Percentiles rank a stretch among this genome's conserved stretches.
These are phyloP conservation scores for Tolypocladium paradoxum DNA, from an alignment of 2,329 filamentous ascomycete species.

Conservation along the genomic window DNA sequence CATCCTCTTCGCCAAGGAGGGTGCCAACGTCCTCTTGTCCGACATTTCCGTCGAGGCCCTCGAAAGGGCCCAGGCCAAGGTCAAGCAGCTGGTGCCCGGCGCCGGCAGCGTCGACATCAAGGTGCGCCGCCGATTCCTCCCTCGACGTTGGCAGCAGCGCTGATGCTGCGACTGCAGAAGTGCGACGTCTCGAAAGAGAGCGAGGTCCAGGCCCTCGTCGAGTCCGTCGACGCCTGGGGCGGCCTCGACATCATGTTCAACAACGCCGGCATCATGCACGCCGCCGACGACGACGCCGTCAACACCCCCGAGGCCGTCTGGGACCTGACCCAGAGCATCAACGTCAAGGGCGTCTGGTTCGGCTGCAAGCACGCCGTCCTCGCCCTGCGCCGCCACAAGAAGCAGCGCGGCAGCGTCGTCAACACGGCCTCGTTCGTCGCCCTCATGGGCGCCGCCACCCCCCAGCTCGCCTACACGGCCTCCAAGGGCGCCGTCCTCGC, in stretches of 20 bases:
- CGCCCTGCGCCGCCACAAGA: constrained; percentile 67
- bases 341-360: constrained; percentile 98
- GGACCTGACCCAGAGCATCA: constrained; percentile 88
- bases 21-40: constrained; percentile 73
- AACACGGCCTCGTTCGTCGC: constrained; percentile 89
- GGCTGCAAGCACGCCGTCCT: constrained; percentile 87
- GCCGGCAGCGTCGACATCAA: constrained; percentile 49
- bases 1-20: constrained; percentile 83
- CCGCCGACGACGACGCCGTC: constrained; percentile 66
- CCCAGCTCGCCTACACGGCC: constrained; percentile 86
- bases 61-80: constrained; percentile 63
- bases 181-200: constrained; percentile 79
- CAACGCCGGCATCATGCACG: constrained; percentile 96
- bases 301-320: constrained; percentile 83
- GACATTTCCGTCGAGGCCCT: constrained; percentile 75
- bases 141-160: background rate
- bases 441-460: constrained; percentile 75
- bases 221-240: constrained; percentile 70
- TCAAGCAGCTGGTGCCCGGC: constrained; percentile 59
- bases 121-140: constrained; percentile 22
- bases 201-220: constrained; percentile 65
- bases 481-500: constrained; percentile 89
- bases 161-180: constrained; percentile 19
- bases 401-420: constrained; percentile 73
- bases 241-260: constrained; percentile 92